Base-by-base conservation (phyloP, 192 early-diverging fungal species). In the Geranomyces variabilis region DNA sequence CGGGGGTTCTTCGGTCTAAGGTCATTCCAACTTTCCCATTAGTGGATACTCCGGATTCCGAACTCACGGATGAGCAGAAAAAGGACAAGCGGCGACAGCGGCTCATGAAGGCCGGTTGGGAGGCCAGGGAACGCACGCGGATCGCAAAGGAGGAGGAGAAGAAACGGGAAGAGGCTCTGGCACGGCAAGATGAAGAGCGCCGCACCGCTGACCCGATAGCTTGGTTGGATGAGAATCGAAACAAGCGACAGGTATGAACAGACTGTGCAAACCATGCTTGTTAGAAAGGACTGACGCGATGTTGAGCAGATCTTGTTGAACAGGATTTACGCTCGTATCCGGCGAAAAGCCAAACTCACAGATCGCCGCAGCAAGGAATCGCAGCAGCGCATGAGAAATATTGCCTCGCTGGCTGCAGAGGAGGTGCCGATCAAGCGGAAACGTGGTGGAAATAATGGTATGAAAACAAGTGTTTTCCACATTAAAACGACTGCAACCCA, bases 341-440 rank as follows among this genome's bases (percentile, higher is more conserved):
- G 88, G 47, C 83, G 83, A 33, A 89, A 89, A n/a, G 81, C 85
- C 34, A 92, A 96, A 66, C 84, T 96, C 14, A 82, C 87, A 19
- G 94, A 96, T 82, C 89, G 95, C 21, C 86, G 93, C 31, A 94
- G 93, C 79, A 89, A 90, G 47, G 92, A 91, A 15, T 92, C 95
- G 15, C 90, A 94, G 67, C 66, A 89, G 65, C 88, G 95, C 34
- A 95, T 94, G 93, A 81, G 87, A 63, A 91, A 87, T 30, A 93
- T 96, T 66, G 94, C 95, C 9, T 88, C 87, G 44, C 78, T 96
- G 44, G 95, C 95, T 19, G 71, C 69, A 9, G 80, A 84, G n/a
- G 85, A 82, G 24, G 77, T 80, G 19, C 70, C 85, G 10, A 67
- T 76, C 0, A 88, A 89, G 57, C 70, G 87, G 29, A 74, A 88